Conservation (phyloP, 345 rosid genomes). For the Carallia brachiata region DNA sequence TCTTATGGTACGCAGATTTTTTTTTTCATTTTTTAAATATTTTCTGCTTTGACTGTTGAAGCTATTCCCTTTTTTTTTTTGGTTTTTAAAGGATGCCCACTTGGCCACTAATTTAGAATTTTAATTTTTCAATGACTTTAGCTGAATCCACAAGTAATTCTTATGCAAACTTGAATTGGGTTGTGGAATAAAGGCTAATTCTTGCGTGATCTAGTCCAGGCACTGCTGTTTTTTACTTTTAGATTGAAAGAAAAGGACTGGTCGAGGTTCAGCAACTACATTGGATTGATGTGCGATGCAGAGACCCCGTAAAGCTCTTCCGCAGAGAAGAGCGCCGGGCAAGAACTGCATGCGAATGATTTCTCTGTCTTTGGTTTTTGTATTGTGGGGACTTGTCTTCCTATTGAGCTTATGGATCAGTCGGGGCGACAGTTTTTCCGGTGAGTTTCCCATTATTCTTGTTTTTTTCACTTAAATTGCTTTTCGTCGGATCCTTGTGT, state of each 20-base stretch:
- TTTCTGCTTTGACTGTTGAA: background rate
- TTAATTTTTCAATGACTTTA: background rate
- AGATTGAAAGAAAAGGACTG: background rate
- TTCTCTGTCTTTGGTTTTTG: constrained; percentile 67
- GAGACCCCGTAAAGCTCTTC: constrained; percentile 82
- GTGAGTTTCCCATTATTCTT: constrained; percentile 31
- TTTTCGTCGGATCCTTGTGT: background rate
- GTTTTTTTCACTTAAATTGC: background rate
- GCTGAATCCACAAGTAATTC: constrained; percentile 18
- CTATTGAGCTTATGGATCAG: constrained; percentile 66
- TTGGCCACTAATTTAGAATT: background rate
- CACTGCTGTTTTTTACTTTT: background rate
- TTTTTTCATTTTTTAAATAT: no score
- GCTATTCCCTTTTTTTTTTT: background rate
- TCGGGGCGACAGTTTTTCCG: constrained; percentile 52
- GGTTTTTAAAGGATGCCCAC: background rate
- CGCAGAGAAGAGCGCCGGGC: constrained; percentile 54
- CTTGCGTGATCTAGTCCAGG: constrained; percentile 11
- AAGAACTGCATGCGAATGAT: constrained; percentile 33
- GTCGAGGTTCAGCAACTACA: background rate
- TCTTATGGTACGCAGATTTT: no score
- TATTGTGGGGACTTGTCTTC: constrained; percentile 70
- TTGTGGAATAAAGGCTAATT: constrained; percentile 4
- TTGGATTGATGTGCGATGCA: constrained; percentile 72
- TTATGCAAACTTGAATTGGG: background rate